A percentile compares a stretch with the other conserved stretches of the same genome.
These are phyloP conservation scores for Porogramme epimiltina DNA, from an alignment of 1,284 basidiomycete species.

Conservation along the genomic window DNA sequence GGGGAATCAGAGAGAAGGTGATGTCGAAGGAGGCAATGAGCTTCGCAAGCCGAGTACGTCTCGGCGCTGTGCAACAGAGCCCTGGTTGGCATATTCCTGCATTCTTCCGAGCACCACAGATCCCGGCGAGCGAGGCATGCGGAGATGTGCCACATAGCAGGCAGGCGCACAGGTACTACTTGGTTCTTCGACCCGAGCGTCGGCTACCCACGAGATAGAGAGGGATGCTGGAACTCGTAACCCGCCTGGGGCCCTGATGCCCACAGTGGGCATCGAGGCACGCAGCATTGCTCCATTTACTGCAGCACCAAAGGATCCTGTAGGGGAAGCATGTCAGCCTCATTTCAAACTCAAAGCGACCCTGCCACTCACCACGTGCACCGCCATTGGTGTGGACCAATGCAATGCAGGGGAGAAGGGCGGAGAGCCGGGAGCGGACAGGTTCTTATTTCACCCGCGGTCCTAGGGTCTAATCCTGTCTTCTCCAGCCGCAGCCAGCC, in stretches of 20 bases:
- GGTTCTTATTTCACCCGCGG: not conserved
- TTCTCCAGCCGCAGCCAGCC: not conserved
- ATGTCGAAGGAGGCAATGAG: conserved; percentile 40
- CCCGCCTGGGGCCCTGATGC: too few relatives aligned
- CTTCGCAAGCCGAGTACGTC: conserved; percentile 36
- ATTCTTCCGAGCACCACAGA: not conserved
- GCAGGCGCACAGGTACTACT: conserved; percentile 50
- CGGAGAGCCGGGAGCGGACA: not conserved
- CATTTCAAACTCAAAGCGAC: too few relatives aligned
- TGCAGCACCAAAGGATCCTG: conserved; percentile 52
- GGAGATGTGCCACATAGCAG: not conserved
- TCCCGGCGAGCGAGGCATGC: not conserved
- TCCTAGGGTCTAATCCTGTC: not conserved
- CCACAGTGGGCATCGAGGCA: conserved; percentile 45
- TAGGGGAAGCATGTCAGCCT: not conserved
- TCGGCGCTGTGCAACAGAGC: conserved; percentile 45
- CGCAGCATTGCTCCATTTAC: conserved; percentile 47
- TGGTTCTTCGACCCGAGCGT: conserved; percentile 60
- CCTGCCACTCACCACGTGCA: too few relatives aligned
- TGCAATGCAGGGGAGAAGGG: too few relatives aligned
- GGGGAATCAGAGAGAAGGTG: conserved; percentile 12
- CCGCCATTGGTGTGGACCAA: too few relatives aligned
- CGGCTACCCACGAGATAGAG: conserved; percentile 58
- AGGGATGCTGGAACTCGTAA: conserved; percentile 50
- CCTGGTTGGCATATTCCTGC: conserved; percentile 47